Base-by-base conservation (phyloP, 2,329 filamentous ascomycete species). In the Neonectria sp. region DNA sequence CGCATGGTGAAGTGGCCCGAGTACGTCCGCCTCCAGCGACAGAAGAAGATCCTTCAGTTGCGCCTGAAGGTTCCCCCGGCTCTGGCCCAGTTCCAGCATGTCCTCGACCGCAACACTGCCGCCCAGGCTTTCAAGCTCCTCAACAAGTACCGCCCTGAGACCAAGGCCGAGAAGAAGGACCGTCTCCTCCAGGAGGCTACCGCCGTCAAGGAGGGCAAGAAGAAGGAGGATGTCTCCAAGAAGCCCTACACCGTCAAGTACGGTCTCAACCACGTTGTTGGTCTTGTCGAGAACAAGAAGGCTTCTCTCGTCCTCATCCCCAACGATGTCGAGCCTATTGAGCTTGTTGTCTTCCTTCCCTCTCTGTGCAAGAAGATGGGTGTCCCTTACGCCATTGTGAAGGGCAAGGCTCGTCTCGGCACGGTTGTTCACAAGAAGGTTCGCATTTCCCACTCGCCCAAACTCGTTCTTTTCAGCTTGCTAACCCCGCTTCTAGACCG, bases 291-390 rank as follows among this genome's bases (percentile, higher is more conserved):
- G 92, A 98, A 98, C 91, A 99, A 99, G 94, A 99, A 99, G 93
- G 95, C 96, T 76, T 92, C 94, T 72, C 91, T 99, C 75, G 97
- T 99, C 82, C 92, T 99, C 79, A 99, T 99, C 84, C 94, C 96
- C 85, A 97, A 99, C 89, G 96, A 99, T 83, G 97, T 99, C 79
- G 96, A 99, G 90, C 96, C 96, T 80, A 99, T 99, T 82, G 96
- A 99, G 91, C 88, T 99, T 79, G 97, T 99, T 81, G 94, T 99
- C 86, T 99, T 97, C 93, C 91, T 99, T 74, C 96, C 96, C 77
- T 95, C 96, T 80, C 93, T 99, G 78, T 99, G 96, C 94, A 93
- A 95, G 87, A 99, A 99, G 94, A 99, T 99, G 95, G 97, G 97
- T 88, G 92, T 98, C 79, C 96, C 97, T 74, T 99, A 98, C 85